A percentile compares a stretch with the other conserved stretches of the same genome.
Evolutionary conservation across 352 stramenopile genomes (phyloP).

Genomic region (Phytophthora melonis): DNA sequence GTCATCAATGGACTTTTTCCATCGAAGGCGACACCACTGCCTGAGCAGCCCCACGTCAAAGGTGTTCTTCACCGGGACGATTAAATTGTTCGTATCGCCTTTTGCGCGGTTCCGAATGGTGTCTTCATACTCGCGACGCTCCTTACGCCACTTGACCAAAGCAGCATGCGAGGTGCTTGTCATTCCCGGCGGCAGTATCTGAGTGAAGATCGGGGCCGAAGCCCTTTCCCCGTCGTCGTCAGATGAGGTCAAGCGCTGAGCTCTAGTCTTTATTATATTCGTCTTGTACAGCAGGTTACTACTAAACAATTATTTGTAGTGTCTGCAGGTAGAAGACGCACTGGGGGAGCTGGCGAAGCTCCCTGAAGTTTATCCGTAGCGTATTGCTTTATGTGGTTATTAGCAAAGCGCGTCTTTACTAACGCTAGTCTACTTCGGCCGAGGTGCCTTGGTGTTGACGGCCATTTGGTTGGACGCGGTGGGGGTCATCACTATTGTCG

Average conservation of each 20-base stretch:
- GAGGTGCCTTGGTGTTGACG: background rate
- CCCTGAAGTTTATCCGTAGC: background rate
- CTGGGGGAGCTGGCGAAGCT: background rate
- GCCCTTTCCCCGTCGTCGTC: no score
- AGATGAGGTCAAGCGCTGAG: background rate
- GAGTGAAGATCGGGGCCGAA: background rate
- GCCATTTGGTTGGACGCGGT: background rate
- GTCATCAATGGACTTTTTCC: background rate
- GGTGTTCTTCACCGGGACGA: constrained; percentile 7
- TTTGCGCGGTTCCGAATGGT: background rate
- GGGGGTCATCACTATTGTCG: background rate
- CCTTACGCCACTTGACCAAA: background rate
- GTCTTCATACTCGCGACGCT: constrained; percentile 8
- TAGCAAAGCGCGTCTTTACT: background rate
- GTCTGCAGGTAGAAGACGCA: background rate
- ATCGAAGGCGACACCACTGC: background rate
- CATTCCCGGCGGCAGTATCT: constrained; percentile 1
- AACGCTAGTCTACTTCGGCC: background rate
- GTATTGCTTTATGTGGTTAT: background rate
- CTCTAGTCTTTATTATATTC: background rate
- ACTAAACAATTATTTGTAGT: constrained; percentile 12
- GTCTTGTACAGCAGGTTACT: constrained; percentile 1
- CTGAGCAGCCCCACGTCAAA: constrained; percentile 1
- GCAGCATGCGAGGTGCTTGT: background rate
- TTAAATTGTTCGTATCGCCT: background rate